phyloP scores from a whole-genome alignment of 1,284 basidiomycete species.

The Ustilago nuda region DNA sequence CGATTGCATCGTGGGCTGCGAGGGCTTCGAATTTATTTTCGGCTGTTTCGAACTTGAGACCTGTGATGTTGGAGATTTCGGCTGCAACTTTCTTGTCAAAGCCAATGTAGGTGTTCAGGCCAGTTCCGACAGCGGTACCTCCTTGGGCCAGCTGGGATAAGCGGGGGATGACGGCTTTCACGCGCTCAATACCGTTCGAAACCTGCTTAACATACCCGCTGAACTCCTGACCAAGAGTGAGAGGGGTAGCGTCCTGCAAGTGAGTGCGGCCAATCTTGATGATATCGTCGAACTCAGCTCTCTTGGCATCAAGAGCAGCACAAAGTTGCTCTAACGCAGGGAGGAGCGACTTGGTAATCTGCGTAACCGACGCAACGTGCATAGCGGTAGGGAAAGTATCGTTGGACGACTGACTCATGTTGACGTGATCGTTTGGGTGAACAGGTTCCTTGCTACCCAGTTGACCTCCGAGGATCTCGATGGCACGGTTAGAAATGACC shows the following conservation, averaged over 20 bases:
- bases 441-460: conserved; percentile 96
- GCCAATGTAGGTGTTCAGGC: conserved; percentile 94
- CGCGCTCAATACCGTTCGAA: conserved; percentile 87
- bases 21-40: conserved; percentile 99
- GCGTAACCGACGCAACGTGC: conserved; percentile 95
- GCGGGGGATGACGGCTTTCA: conserved; percentile 85
- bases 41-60: conserved; percentile 90
- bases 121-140: conserved; percentile 96
- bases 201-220: conserved; percentile 97
- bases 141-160: conserved; percentile 93
- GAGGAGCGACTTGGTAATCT: conserved; percentile 83
- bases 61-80: conserved; percentile 92
- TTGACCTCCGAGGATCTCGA: conserved; percentile 94
- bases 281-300: conserved; percentile 74
- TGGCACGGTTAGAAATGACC: conserved; percentile 98
- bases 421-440: conserved; percentile 99
- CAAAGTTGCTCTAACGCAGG: conserved; percentile 87
- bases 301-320: conserved; percentile 84
- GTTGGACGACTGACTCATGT: conserved; percentile 99
- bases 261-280: conserved; percentile 99
- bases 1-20: conserved; percentile 94
- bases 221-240: conserved; percentile 98
- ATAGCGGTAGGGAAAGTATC: conserved; percentile 99
- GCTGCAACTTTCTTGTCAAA: conserved; percentile 94
- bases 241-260: conserved; percentile 93